Conservation (phyloP, 83 land plant species). For the Thuja plicata region DNA sequence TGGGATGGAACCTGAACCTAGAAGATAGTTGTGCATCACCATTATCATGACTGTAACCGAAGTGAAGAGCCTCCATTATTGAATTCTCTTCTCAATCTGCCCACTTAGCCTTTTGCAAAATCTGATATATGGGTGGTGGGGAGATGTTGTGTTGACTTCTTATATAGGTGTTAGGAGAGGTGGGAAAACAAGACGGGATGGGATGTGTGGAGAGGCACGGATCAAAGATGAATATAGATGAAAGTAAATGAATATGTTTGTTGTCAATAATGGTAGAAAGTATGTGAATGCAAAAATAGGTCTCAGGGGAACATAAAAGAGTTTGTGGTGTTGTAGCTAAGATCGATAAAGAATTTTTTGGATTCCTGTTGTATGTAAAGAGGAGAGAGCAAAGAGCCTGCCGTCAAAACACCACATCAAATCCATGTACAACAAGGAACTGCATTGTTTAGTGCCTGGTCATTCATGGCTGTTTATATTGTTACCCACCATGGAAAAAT, state of each 20-base stretch:
- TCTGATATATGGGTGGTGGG: conserved; percentile 4
- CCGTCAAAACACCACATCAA: conserved; percentile 8
- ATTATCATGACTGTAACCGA: conserved; percentile 14
- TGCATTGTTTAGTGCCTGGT: background rate
- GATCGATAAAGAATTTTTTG: conserved; percentile 1
- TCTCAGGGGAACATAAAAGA: conserved; percentile 12
- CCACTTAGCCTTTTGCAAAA: background rate
- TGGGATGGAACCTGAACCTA: conserved; percentile 34
- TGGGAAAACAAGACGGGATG: conserved; percentile 7
- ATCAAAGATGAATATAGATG: conserved; percentile 12
- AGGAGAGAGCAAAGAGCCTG: conserved; percentile 12
- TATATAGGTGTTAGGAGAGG: background rate
- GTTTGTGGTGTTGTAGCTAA: conserved; percentile 5
- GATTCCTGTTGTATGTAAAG: background rate
- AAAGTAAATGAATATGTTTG: conserved; percentile 12
- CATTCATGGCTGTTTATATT: background rate
- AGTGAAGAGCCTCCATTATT: conserved; percentile 16
- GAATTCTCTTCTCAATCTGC: conserved; percentile 1
- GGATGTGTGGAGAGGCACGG: conserved; percentile 1
- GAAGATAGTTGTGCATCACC: conserved; percentile 24
- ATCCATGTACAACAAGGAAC: conserved; percentile 9
- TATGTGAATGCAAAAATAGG: background rate
- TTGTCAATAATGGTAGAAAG: conserved; percentile 8
- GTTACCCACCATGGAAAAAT: conserved; percentile 19
- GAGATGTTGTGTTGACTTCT: conserved; percentile 9